These are phyloP conservation scores for Stephanodiscus minutulus DNA, from an alignment of 108 stramenopile genomes.

Conservation along the genomic window DNA sequence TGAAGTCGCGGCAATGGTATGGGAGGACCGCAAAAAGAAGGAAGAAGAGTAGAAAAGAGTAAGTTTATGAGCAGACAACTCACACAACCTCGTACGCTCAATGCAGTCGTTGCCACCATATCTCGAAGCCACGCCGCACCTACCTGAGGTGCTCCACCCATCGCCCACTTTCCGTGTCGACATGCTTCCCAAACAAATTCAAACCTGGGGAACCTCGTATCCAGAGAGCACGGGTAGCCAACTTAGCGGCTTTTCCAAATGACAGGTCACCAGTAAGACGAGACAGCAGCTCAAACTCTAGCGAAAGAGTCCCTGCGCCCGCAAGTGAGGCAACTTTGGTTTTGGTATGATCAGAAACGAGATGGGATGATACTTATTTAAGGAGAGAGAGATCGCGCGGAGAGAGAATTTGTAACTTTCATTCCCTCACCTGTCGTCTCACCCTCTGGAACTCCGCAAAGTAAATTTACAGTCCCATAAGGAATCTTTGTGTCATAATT, in stretches of 20 bases:
- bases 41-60: too few relatives aligned
- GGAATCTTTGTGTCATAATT: slow-evolving; percentile 59
- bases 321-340: slow-evolving; percentile 79
- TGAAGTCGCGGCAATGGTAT: slow-evolving; percentile 18
- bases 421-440: slow-evolving; percentile 61
- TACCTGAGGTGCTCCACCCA: slow-evolving; percentile 77
- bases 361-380: not conserved
- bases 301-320: slow-evolving; percentile 84
- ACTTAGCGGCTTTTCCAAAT: slow-evolving; percentile 76
- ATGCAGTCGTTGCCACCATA: too few relatives aligned
- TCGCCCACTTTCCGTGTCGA: slow-evolving; percentile 75
- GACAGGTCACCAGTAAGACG: slow-evolving; percentile 76
- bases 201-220: slow-evolving; percentile 56
- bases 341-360: slow-evolving; percentile 4
- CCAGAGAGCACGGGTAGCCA: slow-evolving; percentile 78
- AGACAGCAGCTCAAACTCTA: slow-evolving; percentile 87
- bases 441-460: slow-evolving; percentile 77
- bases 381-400: not conserved
- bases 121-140: too few relatives aligned
- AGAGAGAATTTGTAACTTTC: not conserved
- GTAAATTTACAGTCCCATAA: slow-evolving; percentile 91
- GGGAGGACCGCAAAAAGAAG: too few relatives aligned
- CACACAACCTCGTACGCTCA: too few relatives aligned
- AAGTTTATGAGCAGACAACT: too few relatives aligned
- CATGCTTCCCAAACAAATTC: slow-evolving; percentile 90